Evolutionary conservation across 2,329 filamentous ascomycete species (phyloP).

Genomic region (Penicillium thymicola): DNA sequence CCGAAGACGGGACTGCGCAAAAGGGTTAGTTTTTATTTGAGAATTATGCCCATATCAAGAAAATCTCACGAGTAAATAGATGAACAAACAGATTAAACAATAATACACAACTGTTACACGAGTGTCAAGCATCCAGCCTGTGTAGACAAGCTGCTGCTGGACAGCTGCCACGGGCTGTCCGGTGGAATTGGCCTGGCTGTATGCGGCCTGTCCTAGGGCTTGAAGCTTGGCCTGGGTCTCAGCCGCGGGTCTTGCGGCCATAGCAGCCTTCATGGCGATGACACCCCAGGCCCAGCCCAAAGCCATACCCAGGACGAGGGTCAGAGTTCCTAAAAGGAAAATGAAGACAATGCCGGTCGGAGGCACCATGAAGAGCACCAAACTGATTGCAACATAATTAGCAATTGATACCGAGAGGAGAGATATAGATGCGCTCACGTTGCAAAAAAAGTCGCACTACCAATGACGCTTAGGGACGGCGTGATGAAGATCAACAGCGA

Average conservation of each 20-base stretch:
- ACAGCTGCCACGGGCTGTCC: slow-evolving; percentile 29
- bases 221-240: slow-evolving; percentile 37
- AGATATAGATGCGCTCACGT: slow-evolving; percentile 17
- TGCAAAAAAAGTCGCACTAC: slow-evolving; percentile 48
- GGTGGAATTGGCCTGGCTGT: slow-evolving; percentile 33
- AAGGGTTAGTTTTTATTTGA: not conserved
- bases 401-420: slow-evolving; percentile 2
- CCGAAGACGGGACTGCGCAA: slow-evolving; percentile 41
- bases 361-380: slow-evolving; percentile 47
- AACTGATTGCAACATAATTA: slow-evolving; percentile 16
- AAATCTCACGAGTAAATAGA: slow-evolving; percentile 40
- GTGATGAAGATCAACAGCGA: slow-evolving; percentile 49
- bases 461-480: slow-evolving; percentile 42
- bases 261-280: slow-evolving; percentile 49
- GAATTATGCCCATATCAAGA: not conserved
- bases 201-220: slow-evolving; percentile 34
- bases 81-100: slow-evolving; percentile 43
- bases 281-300: slow-evolving; percentile 52
- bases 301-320: slow-evolving; percentile 48
- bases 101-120: slow-evolving; percentile 42
- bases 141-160: slow-evolving; percentile 39
- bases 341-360: slow-evolving; percentile 48
- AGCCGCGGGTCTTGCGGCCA: slow-evolving; percentile 41
- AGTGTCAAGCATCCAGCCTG: slow-evolving; percentile 50
- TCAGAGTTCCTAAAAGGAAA: slow-evolving; percentile 43